A percentile compares a stretch with the other conserved stretches of the same genome.
Conservation (phyloP, 1,139 yeast species). For the Hyphopichia wangnamkhiaoensis region DNA sequence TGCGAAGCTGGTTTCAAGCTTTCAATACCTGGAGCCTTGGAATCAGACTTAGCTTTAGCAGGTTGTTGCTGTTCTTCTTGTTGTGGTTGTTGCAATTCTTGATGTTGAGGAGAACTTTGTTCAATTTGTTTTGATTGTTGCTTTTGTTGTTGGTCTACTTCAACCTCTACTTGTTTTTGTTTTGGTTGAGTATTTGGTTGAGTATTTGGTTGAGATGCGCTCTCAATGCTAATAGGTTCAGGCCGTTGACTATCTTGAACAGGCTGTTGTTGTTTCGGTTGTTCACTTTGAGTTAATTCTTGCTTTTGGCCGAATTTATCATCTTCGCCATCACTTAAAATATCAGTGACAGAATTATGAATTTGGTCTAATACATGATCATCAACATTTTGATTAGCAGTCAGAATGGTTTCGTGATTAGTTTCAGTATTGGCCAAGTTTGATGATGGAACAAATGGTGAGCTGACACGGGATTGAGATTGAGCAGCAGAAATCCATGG, state of each 20-base stretch:
- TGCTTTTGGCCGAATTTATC: constrained; percentile 5
- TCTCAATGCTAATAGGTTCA: no score
- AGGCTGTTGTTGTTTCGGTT: no score
- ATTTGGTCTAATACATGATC: constrained; percentile 38
- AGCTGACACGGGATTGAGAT: constrained; percentile 39
- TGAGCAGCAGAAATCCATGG: constrained; percentile 42
- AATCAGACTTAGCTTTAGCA: background rate
- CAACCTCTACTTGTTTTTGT: constrained; percentile 1
- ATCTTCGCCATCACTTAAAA: constrained; percentile 32
- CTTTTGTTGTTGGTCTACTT: background rate
- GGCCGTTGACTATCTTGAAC: no score
- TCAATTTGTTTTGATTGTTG: background rate
- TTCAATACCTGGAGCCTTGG: constrained; percentile 2
- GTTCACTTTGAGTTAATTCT: background rate
- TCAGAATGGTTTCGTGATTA: no score
- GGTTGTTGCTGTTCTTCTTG: constrained; percentile 2
- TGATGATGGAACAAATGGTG: constrained; percentile 39
- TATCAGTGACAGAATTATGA: constrained; percentile 38
- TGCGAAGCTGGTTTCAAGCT: constrained; percentile 24
- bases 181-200: background rate
- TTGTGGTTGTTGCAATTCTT: no score
- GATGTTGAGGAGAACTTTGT: no score
- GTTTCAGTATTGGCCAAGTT: constrained; percentile 7
- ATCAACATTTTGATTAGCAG: constrained; percentile 13
- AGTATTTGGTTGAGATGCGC: background rate